Percentiles rank a stretch among this genome's conserved stretches.
These are phyloP conservation scores for Leccinellum luteum DNA, from an alignment of 768 basidiomycete species.

Conservation along the genomic window DNA sequence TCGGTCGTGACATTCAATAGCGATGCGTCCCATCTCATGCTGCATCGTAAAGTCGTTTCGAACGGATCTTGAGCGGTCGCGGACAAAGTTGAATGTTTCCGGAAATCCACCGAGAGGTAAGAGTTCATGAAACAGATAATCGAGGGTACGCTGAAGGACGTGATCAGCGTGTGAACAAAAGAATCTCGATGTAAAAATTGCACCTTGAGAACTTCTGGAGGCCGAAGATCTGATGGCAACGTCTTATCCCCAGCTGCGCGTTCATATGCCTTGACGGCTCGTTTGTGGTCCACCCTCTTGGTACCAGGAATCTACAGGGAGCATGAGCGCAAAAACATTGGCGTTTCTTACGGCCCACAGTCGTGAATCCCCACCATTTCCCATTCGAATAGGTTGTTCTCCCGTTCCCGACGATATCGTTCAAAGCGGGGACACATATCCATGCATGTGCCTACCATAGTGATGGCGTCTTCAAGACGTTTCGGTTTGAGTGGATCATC, in stretches of 20 bases:
- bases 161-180: not conserved
- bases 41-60: constrained; percentile 96
- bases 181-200: constrained; percentile 10
- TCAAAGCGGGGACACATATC: constrained; percentile 97
- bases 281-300: constrained; percentile 79
- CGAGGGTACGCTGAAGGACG: constrained; percentile 64
- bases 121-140: constrained; percentile 89
- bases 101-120: constrained; percentile 67
- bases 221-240: constrained; percentile 87
- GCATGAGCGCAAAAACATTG: constrained; percentile 32
- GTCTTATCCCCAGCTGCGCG: constrained; percentile 92
- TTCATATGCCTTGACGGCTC: constrained; percentile 94
- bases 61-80: constrained; percentile 88
- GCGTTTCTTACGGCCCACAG: not conserved
- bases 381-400: constrained; percentile 83
- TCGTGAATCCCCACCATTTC: constrained; percentile 61
- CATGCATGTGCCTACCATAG: constrained; percentile 88
- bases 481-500: constrained; percentile 80
- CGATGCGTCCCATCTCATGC: constrained; percentile 67
- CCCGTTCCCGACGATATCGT: constrained; percentile 83
- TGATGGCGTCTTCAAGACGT: constrained; percentile 84
- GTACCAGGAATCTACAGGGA: constrained; percentile 68
- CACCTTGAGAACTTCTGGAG: constrained; percentile 80
- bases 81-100: constrained; percentile 76
- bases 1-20: constrained; percentile 89